Evolutionary conservation across 2,329 filamentous ascomycete species (phyloP).

Genomic region (Pseudodiploospora longispora): DNA sequence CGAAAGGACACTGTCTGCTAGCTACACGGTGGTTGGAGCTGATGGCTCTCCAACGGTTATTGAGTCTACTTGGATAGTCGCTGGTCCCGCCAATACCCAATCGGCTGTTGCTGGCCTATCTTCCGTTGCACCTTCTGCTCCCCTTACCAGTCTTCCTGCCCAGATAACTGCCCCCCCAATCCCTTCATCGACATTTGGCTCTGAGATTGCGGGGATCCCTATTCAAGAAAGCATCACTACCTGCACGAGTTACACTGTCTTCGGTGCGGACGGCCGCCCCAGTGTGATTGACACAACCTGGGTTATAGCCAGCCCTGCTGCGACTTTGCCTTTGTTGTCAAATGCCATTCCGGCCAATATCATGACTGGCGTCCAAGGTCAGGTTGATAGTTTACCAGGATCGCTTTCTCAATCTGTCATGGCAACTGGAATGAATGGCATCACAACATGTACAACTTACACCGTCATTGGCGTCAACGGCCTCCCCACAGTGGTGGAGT

Average conservation of each 20-base stretch:
- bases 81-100: conserved; percentile 9
- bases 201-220: background rate
- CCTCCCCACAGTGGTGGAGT: conserved; percentile 20
- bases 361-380: conserved; percentile 2
- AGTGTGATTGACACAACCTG: background rate
- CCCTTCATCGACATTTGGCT: background rate
- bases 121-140: background rate
- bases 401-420: conserved; percentile 6
- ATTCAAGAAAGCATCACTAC: background rate
- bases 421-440: conserved; percentile 10
- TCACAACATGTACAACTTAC: conserved; percentile 19
- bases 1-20: conserved; percentile 8
- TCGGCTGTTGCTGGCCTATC: conserved; percentile 7
- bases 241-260: background rate
- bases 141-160: background rate
- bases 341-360: background rate
- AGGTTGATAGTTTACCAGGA: conserved; percentile 4
- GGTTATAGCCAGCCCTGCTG: background rate
- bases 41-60: conserved; percentile 25
- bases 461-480: conserved; percentile 21
- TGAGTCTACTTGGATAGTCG: conserved; percentile 24
- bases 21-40: conserved; percentile 21
- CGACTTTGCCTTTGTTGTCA: background rate
- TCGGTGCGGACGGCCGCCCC: background rate
- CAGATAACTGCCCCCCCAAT: background rate